Evolutionary conservation across 352 stramenopile species (phyloP).

Genomic region (Phytophthora boehmeriae): DNA sequence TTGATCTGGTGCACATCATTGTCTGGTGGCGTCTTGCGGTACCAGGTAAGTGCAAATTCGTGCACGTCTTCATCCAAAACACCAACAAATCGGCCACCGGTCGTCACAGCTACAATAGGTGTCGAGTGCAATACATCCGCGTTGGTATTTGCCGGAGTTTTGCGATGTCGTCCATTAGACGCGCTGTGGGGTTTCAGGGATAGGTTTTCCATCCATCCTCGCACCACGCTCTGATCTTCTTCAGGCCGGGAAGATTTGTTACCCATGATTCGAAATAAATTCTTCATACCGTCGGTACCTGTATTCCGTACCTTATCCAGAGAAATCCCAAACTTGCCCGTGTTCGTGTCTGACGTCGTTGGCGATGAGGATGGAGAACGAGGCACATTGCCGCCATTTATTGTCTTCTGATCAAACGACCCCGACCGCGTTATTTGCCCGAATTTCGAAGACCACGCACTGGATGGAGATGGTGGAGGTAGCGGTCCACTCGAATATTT

Average conservation of each 20-base stretch:
- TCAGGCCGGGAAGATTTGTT: constrained; percentile 53
- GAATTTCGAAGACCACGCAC: constrained; percentile 55
- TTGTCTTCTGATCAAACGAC: constrained; percentile 62
- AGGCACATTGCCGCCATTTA: constrained; percentile 12
- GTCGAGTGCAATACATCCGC: constrained; percentile 52
- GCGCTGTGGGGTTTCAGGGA: constrained; percentile 49
- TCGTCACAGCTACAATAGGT: constrained; percentile 58
- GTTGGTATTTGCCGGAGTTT: constrained; percentile 19
- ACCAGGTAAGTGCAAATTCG: constrained; percentile 75
- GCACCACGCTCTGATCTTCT: constrained; percentile 65
- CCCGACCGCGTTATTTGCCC: constrained; percentile 50
- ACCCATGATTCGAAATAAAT: constrained; percentile 75
- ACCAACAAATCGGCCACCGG: constrained; percentile 52
- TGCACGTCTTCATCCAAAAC: constrained; percentile 64
- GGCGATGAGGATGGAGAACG: constrained; percentile 24
- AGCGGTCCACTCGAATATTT: constrained; percentile 33
- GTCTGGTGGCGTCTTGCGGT: constrained; percentile 52
- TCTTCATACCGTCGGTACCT: constrained; percentile 73
- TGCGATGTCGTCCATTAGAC: constrained; percentile 32
- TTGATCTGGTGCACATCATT: constrained; percentile 76
- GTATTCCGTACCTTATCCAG: constrained; percentile 68
- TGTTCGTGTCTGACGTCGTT: constrained; percentile 26
- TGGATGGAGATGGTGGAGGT: constrained; percentile 49
- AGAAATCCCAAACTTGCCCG: constrained; percentile 53
- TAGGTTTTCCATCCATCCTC: constrained; percentile 65